Evolutionary conservation across 1,139 yeast species (phyloP).

Genomic region (Taphrina wiesneri): DNA sequence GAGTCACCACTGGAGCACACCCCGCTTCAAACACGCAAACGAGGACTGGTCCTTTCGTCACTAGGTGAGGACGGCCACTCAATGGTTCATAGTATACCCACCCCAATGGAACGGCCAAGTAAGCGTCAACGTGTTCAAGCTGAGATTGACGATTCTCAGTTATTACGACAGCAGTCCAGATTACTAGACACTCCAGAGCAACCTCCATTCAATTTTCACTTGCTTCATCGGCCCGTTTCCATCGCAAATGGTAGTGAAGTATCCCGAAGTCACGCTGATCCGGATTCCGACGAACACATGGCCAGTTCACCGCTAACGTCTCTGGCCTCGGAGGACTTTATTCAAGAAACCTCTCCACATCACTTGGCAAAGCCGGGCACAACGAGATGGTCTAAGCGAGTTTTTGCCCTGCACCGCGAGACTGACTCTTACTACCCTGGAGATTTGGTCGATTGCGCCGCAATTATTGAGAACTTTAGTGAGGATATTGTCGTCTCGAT

Average conservation of each 20-base stretch:
- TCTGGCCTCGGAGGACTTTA: conserved; percentile 16
- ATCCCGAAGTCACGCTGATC: background rate
- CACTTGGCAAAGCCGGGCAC: conserved; percentile 2
- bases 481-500: conserved; percentile 5
- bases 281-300: background rate
- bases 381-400: conserved; percentile 11
- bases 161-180: background rate
- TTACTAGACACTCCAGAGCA: background rate
- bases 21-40: background rate
- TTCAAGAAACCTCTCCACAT: conserved; percentile 13
- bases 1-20: conserved; percentile 14
- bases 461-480: background rate
- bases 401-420: conserved; percentile 15
- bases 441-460: background rate
- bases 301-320: conserved; percentile 21
- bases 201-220: background rate
- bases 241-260: conserved; percentile 16
- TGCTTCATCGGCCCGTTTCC: background rate
- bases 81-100: background rate
- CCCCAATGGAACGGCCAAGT: background rate
- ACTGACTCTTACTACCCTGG: conserved; percentile 22
- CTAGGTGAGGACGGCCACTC: background rate
- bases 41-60: background rate
- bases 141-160: conserved; percentile 7
- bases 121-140: background rate